A percentile compares a stretch with the other conserved stretches of the same genome.
Conservation (phyloP, 108 stramenopile species). For the Nannochloropsis salina region DNA sequence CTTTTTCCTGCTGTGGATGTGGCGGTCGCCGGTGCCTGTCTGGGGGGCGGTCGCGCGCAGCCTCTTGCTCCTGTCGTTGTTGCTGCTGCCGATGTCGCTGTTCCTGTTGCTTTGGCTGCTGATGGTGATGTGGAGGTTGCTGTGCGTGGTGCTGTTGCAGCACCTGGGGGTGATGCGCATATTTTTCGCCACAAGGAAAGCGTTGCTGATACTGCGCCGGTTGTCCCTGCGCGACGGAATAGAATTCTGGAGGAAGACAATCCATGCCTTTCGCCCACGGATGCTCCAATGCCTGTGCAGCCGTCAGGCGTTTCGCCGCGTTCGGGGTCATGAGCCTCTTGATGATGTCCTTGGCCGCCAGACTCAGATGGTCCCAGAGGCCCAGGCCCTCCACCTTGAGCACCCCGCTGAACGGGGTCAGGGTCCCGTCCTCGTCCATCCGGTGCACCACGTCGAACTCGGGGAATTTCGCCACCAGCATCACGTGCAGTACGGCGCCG, state of each 20-base stretch:
- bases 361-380: conserved; percentile 14
- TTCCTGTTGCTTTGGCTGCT: not conserved
- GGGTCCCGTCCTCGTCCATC: conserved; percentile 51
- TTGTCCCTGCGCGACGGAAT: not conserved
- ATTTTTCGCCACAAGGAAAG: not conserved
- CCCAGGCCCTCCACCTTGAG: conserved; percentile 61
- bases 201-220: not conserved
- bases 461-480: conserved; percentile 47
- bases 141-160: not conserved
- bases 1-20: not conserved
- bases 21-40: not conserved
- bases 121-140: not conserved
- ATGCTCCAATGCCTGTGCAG: conserved; percentile 29
- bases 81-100: not conserved
- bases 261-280: conserved; percentile 36
- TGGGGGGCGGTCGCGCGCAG: too few relatives aligned
- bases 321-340: conserved; percentile 28
- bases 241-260: not conserved
- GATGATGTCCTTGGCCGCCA: conserved; percentile 34
- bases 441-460: conserved; percentile 40
- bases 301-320: conserved; percentile 24
- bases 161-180: not conserved
- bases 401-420: conserved; percentile 79
- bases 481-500: conserved; percentile 51
- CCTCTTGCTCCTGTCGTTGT: not conserved